Conservation (phyloP, 345 rosid genomes). For the Crucihimalaya himalaica region DNA sequence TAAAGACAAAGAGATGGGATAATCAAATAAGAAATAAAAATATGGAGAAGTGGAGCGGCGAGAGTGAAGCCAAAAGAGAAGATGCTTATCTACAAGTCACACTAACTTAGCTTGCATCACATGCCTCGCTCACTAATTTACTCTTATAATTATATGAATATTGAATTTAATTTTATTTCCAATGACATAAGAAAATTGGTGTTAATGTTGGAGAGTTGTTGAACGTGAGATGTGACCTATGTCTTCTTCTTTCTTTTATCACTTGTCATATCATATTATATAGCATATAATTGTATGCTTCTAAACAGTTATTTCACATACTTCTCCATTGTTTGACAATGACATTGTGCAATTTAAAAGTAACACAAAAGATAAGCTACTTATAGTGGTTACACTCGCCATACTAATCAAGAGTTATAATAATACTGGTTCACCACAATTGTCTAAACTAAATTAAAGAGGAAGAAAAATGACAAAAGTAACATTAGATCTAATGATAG, state of each 20-base stretch:
- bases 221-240: slow-evolving; percentile 41
- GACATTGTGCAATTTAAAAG: neutral
- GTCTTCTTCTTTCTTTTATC: slow-evolving; percentile 30
- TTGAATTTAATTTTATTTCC: slow-evolving; percentile 12
- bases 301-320: neutral
- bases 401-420: slow-evolving; percentile 17
- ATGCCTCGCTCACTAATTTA: slow-evolving; percentile 33
- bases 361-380: neutral
- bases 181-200: slow-evolving; percentile 28
- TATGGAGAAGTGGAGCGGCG: slow-evolving; percentile 35
- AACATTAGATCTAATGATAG: slow-evolving; percentile 34
- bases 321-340: slow-evolving; percentile 17
- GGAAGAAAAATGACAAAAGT: slow-evolving; percentile 25
- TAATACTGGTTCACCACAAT: slow-evolving; percentile 13
- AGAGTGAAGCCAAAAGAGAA: slow-evolving; percentile 41
- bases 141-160: slow-evolving; percentile 21
- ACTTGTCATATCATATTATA: slow-evolving; percentile 37
- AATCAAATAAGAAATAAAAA: neutral
- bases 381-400: slow-evolving; percentile 22
- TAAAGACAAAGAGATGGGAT: slow-evolving; percentile 17
- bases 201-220: slow-evolving; percentile 41
- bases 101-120: slow-evolving; percentile 44
- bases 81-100: slow-evolving; percentile 44
- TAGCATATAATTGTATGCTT: slow-evolving; percentile 25
- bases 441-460: slow-evolving; percentile 1